Evolutionary conservation across 2,329 filamentous ascomycete species (phyloP), one percentile per base, ranked within the genome.

Genomic region (Colletotrichum zoysiae): DNA sequence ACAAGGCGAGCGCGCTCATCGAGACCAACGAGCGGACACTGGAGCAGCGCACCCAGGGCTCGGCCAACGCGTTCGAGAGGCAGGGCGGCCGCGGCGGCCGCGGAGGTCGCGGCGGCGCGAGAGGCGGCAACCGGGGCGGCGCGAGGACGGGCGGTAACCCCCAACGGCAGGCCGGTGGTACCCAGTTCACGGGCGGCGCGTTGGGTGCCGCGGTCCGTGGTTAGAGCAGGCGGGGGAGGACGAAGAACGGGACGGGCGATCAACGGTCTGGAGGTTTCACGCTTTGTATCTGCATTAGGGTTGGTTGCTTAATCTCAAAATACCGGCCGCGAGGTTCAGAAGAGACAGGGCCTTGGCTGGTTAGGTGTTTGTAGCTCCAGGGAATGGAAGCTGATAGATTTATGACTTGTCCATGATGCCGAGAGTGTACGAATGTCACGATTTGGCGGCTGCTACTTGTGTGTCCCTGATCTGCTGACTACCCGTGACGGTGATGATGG

Each of bases 21-120:
- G 97, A 99, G 88, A 92, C 92, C 77, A 99, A 99, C 86, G 96
- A 99, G 87, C 92, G 97, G 82, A 97, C 95, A 33, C 89, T 99
- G 77, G 96, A 99, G 87, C 95, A 98, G 82, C 91, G 96, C 81
- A 98, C 97, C 77, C 95, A 98, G 82, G 96, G 96, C 77, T 97
- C 95, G 76, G 91, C 94, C 71, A 97, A 97, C 79, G 95, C 95
- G 38, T 98, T 98, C 84, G 95, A 98, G 87, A 88, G 95, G 81
- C 94, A 97, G 86, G 93, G 94, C 75, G 93, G 93, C 69, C 89
- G 92, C 75, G 91, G 92, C 73, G 88, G 89, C 60, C 89, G 91
- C 38, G 90, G 92, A 59, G 93, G 90, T 65, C 90, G 83, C 26
- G 89, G 92, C 73, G 91, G 92, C 53, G 86, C 87, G 65, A 85